phyloP scores from a whole-genome alignment of 192 early-diverging fungal species.

The Backusella mclennaniae region DNA sequence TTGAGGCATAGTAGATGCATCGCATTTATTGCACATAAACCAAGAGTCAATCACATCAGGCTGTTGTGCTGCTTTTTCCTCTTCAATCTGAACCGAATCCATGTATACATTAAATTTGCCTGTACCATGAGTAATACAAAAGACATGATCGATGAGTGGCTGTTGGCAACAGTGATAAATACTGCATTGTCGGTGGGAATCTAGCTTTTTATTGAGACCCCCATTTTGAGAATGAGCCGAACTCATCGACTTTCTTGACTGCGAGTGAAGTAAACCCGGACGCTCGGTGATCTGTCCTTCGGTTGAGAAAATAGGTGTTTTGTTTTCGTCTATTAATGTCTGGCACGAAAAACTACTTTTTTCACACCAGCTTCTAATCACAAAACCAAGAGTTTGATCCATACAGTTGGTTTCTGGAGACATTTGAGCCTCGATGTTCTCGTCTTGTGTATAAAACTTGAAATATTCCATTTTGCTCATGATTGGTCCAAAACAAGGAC shows the following conservation, averaged over 20 bases:
- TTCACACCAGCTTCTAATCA: slow-evolving; percentile 2
- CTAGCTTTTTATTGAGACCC: background rate
- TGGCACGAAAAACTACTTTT: background rate
- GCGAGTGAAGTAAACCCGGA: background rate
- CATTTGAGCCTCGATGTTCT: background rate
- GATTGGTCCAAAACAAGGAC: slow-evolving; percentile 25
- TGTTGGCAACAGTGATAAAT: slow-evolving; percentile 38
- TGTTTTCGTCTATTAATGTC: background rate
- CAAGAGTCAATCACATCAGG: slow-evolving; percentile 77
- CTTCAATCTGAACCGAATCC: slow-evolving; percentile 35
- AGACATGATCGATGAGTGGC: slow-evolving; percentile 48
- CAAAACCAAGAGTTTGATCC: background rate
- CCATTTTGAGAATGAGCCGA: background rate
- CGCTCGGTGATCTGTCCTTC: background rate
- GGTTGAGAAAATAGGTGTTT: background rate
- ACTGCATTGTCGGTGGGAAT: background rate
- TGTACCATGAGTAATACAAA: slow-evolving; percentile 52
- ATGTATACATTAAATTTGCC: slow-evolving; percentile 47
- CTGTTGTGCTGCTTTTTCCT: slow-evolving; percentile 50
- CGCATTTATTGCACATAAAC: slow-evolving; percentile 77
- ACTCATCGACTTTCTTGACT: background rate
- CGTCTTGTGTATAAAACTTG: background rate
- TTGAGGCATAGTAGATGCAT: slow-evolving; percentile 54
- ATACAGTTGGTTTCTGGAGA: background rate
- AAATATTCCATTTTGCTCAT: slow-evolving; percentile 22